A percentile compares a stretch with the other conserved stretches of the same genome.
Evolutionary conservation across 2,329 filamentous ascomycete species (phyloP).

Genomic region (Phaeoacremonium minimum): DNA sequence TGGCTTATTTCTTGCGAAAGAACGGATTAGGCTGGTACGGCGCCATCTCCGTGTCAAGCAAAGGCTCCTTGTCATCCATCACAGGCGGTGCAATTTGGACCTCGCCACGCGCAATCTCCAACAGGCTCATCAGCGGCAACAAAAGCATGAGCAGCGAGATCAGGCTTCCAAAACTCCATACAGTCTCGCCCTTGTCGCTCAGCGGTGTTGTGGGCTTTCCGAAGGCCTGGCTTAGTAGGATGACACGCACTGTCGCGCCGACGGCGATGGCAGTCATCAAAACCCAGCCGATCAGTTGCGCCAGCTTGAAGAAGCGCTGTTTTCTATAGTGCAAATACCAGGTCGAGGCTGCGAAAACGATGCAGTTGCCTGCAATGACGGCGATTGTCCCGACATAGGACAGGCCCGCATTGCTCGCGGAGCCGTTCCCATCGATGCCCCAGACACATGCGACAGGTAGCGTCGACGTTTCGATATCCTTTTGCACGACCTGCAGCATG

Average conservation of each 20-base stretch:
- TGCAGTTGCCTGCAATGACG: conserved; percentile 53
- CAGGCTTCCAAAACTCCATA: conserved; percentile 61
- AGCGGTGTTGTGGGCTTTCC: conserved; percentile 46
- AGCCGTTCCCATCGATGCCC: conserved; percentile 32
- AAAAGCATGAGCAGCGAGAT: conserved; percentile 54
- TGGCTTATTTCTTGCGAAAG: conserved; percentile 25
- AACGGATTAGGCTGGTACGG: conserved; percentile 42
- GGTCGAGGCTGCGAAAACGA: conserved; percentile 55
- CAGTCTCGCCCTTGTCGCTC: conserved; percentile 46
- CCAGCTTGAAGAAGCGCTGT: conserved; percentile 48
- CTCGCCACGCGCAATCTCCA: conserved; percentile 51
- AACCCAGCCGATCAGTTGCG: conserved; percentile 49
- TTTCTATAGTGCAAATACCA: conserved; percentile 59
- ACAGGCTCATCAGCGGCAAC: conserved; percentile 53
- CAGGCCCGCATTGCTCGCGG: conserved; percentile 34
- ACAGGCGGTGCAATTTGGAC: conserved; percentile 36
- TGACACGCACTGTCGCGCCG: conserved; percentile 53
- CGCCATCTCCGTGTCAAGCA: conserved; percentile 36
- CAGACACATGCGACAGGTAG: conserved; percentile 61
- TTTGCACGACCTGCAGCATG: conserved; percentile 49
- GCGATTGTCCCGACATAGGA: conserved; percentile 57
- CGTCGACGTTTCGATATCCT: conserved; percentile 36
- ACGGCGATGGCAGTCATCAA: conserved; percentile 55
- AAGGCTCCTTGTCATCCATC: conserved; percentile 29
- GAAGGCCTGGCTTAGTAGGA: conserved; percentile 58